Base-by-base conservation (phyloP, 148 eudicot species). In the Drosera capensis region DNA sequence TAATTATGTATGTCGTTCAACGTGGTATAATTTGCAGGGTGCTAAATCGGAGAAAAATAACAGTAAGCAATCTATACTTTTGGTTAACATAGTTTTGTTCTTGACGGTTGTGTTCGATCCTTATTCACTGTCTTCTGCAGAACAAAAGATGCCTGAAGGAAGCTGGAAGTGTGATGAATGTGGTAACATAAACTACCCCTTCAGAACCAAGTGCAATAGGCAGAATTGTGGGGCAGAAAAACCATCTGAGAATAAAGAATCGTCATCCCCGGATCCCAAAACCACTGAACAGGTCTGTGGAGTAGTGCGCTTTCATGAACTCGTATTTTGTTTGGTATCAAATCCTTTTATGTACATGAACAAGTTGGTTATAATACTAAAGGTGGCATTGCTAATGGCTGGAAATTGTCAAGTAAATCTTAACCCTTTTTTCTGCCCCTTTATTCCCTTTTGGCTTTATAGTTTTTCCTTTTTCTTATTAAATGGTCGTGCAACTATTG, bases 111-210 rank as follows among this genome's bases (percentile, higher is more conserved):
- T n/a, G 17, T 28, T 3, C 23, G n/a, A n/a, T n/a, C n/a, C n/a
- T 18, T 41, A 23, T 20, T 1, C 19, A 11, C 3, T 47, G 5
- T 25, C 12, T 51, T 57, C 54, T 56, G 18, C 77, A 84, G 93
- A 80, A 57, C 84, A 76, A 67, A 87, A 90, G 52, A 78, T 75
- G 87, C 97, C 97, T 2, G 95, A 90, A 16, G 97, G 97, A 34
- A 90, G 93, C 72, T 90, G 97, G 97, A 80, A 78, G 62, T 90
- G 97, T 49, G 85, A 75, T 29, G 63, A 81, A 68, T 90, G 97
- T 66, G 72, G 65, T 56, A 90, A 90, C 63, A 76, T 81, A 48
- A 90, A 90, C 48, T 90, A 73, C 40, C 99, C 99, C 8, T 90
- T 90, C 31, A 80, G 99, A 66, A 81, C 79, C 55, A 90, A 84